These are phyloP conservation scores for Eugenia klotzschiana DNA, from an alignment of 441 rosid species.

Conservation along the genomic window DNA sequence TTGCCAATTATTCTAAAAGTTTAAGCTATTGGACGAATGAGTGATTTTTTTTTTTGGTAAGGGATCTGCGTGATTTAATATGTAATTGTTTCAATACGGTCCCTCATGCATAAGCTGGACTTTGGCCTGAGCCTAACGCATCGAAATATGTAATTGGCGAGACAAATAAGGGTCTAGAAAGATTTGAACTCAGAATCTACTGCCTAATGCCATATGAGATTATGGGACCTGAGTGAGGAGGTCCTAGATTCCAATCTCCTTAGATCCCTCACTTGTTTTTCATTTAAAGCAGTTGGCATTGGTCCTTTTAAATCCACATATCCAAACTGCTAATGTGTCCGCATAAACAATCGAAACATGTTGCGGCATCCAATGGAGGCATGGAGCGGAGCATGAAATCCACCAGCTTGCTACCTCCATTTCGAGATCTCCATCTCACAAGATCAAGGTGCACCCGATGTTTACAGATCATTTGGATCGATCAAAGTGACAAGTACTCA, in stretches of 20 bases:
- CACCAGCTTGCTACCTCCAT: background rate
- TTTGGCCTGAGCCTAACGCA: background rate
- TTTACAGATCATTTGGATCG: background rate
- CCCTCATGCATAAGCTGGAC: background rate
- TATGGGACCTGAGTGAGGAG: background rate
- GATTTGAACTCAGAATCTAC: fast-evolving
- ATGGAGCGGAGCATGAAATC: background rate
- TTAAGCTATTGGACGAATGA: fast-evolving
- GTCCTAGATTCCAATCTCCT: background rate
- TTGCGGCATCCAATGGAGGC: background rate
- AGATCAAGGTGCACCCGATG: background rate
- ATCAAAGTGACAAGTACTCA: background rate
- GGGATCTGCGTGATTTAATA: fast-evolving
- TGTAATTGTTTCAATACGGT: background rate
- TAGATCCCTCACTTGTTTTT: background rate
- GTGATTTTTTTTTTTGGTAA: no score
- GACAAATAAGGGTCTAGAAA: background rate
- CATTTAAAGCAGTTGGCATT: background rate
- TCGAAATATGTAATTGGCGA: background rate
- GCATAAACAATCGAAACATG: background rate
- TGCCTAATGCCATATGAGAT: background rate
- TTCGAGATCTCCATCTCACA: background rate
- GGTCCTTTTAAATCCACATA: background rate
- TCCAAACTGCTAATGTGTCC: background rate
- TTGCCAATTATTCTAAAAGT: background rate